Evolutionary conservation across 2,329 filamentous ascomycete genomes (phyloP), one percentile per base, ranked within the genome.

Genomic region (Fusarium pseudoanthophilum): DNA sequence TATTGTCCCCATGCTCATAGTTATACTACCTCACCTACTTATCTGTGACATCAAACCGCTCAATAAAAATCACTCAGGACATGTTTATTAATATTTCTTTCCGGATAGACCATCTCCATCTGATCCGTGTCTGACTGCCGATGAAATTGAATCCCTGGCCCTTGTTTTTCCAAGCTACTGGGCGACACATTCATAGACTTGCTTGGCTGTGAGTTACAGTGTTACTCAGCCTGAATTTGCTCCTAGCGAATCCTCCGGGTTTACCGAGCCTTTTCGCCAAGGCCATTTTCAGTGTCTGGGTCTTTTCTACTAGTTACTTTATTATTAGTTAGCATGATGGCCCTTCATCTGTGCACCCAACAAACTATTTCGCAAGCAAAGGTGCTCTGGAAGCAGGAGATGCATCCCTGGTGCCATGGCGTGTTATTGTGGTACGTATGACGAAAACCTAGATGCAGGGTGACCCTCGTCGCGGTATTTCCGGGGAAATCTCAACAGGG

Each of bases 401-500:
- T 30, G 46, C 26, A 64, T 43, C 51, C 57, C 58, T 49, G 62
- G 67, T 34, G 24, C 49, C 30, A 24, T 26, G 21, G 48, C 46
- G 24, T 55, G 64, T 36, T 48, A 42, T 60, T 37, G 36, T 43
- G 30, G 52, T 32, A 32, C 32, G 11, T 30, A 30, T 21, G 40
- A 42, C 26, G 32, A 48, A 52, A 64, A 45, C 55, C 57, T 53
- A 24, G 45, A 26, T 36, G 59, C 60, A 71, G 55, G 75, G 75
- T 26, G 34, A 74, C 74, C 75, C 75, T 52, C 37, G 73, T 77
- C 73, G 73, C 74, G 74, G 75, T 71, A 76, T 69, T 76, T 69
- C 73, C 69, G 75, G 75, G 71, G 69, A 64, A 58, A 51, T 72
- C 59, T 53, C 37, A 34, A 55, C 63, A 34, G 36, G 30, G 46